These are phyloP conservation scores for Lagenaria siceraria DNA, from an alignment of 306 rosid species.

Conservation along the genomic window DNA sequence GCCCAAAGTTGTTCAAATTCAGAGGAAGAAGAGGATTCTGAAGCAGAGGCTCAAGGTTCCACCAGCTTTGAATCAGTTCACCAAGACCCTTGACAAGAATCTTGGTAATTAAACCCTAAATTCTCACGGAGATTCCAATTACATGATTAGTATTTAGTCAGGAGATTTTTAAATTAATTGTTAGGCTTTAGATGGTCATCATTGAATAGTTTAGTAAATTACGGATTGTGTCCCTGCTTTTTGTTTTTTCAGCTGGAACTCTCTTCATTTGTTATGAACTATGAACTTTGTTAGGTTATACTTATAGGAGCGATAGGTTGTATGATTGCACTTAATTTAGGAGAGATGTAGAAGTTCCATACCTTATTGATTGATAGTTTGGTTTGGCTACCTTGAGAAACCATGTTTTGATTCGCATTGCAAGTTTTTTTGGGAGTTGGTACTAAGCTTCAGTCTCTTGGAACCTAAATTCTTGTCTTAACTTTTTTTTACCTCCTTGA, in stretches of 20 bases:
- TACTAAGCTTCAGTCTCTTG: neutral
- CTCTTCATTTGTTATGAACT: neutral
- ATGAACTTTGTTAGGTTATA: neutral
- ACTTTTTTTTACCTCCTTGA: neutral
- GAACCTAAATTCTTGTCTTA: neutral
- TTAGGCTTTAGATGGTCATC: neutral
- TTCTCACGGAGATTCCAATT: neutral
- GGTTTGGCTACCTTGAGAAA: neutral
- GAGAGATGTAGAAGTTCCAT: neutral
- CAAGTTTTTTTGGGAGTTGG: neutral
- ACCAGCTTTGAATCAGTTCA: slow-evolving; percentile 52
- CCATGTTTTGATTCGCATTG: neutral
- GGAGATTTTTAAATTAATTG: too few species aligned
- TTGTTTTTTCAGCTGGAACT: neutral
- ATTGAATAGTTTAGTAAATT: neutral
- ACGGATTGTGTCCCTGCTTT: neutral
- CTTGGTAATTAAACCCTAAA: slow-evolving; percentile 20
- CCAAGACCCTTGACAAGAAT: slow-evolving; percentile 49
- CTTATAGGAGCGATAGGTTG: neutral
- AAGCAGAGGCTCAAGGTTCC: slow-evolving; percentile 65
- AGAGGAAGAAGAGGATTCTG: slow-evolving; percentile 54
- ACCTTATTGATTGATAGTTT: neutral
- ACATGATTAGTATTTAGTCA: neutral
- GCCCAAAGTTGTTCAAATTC: slow-evolving; percentile 49
- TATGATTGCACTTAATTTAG: neutral